phyloP scores from a whole-genome alignment of 2,329 filamentous ascomycete species.

The Cercospora sp. region DNA sequence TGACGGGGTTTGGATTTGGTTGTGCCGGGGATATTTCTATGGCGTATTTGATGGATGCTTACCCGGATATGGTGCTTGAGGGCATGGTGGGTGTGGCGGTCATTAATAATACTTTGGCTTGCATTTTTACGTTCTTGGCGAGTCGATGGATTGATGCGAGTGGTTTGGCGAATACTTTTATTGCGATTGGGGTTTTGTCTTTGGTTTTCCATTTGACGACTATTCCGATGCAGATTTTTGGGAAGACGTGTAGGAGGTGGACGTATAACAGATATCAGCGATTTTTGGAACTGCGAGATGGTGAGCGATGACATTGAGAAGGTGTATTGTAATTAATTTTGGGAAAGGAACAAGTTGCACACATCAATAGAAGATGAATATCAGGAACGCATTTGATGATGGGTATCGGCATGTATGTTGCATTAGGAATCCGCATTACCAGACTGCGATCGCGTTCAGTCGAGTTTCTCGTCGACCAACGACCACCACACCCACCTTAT shows the following conservation, averaged over 20 bases:
- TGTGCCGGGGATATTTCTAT: slow-evolving; percentile 56
- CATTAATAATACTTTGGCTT: slow-evolving; percentile 58
- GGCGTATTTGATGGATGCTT: slow-evolving; percentile 58
- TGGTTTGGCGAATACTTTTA: slow-evolving; percentile 51
- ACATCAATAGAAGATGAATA: not conserved
- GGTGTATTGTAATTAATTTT: no score
- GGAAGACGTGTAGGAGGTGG: slow-evolving; percentile 52
- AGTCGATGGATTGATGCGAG: slow-evolving; percentile 51
- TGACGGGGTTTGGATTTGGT: slow-evolving; percentile 62
- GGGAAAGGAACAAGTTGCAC: not conserved
- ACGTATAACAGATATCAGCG: slow-evolving; percentile 41
- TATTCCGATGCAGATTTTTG: slow-evolving; percentile 57
- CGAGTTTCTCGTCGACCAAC: not conserved
- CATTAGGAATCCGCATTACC: not conserved
- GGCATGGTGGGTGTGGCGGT: slow-evolving; percentile 60
- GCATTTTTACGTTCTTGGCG: slow-evolving; percentile 54
- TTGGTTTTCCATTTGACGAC: slow-evolving; percentile 55
- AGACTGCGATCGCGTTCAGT: not conserved
- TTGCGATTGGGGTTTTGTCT: slow-evolving; percentile 54
- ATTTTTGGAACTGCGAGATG: slow-evolving; percentile 32
- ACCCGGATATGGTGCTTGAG: slow-evolving; percentile 59
- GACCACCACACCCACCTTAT: slow-evolving; percentile 14
- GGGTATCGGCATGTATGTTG: not conserved
- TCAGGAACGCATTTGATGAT: not conserved
- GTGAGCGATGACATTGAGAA: slow-evolving; percentile 21